Base-by-base conservation (phyloP, 192 early-diverging fungal genomes). In the Entomortierella parvispora region DNA sequence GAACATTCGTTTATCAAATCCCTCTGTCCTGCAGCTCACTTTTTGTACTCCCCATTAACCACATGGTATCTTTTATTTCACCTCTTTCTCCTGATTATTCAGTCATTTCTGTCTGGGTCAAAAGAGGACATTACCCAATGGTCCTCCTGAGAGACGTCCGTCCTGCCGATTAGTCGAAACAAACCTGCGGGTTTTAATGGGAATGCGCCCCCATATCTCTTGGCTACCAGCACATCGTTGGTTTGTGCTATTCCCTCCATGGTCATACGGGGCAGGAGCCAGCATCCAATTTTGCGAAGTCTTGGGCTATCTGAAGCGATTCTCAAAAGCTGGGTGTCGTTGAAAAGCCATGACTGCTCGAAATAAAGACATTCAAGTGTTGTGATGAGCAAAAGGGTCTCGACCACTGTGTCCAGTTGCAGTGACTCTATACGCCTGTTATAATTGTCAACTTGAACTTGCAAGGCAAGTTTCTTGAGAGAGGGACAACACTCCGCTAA, bases 161-260 rank as follows among this genome's bases (percentile, higher is more conserved):
- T 53, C 4, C 18, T 33, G 5, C 20, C 51, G 40, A 26, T 42
- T 50, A 65, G 22, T 18, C 51, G 51, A 57, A 47, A 62, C 23
- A 60, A 3, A 14, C 58, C 66, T 56, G 60, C 55, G 48, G 59
- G 8, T 11, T 44, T 43, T 29, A 77, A 25, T 51, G 64, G 71
- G 34, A 68, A 42, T 26, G 57, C 59, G 9, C 53, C 53, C 40
- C 51, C 26, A 18, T 57, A 37, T 50, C 43, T 60, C 47, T 20
- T 12, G n/a, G n/a, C n/a, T n/a, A n/a, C n/a, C 52, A 76, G 43
- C 12, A 76, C 29, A 34, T n/a, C 34, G 28, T 58, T 48, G 14
- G 49, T 33, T 42, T 59, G 12, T 40, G 52, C 22, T 34, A 68
- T 42, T 20, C 53, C 31, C 25, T 28, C 58, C 43, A 64, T 23